These are phyloP conservation scores for Smittium mucronatum DNA, from an alignment of 371 early-diverging fungal species.

Conservation along the genomic window DNA sequence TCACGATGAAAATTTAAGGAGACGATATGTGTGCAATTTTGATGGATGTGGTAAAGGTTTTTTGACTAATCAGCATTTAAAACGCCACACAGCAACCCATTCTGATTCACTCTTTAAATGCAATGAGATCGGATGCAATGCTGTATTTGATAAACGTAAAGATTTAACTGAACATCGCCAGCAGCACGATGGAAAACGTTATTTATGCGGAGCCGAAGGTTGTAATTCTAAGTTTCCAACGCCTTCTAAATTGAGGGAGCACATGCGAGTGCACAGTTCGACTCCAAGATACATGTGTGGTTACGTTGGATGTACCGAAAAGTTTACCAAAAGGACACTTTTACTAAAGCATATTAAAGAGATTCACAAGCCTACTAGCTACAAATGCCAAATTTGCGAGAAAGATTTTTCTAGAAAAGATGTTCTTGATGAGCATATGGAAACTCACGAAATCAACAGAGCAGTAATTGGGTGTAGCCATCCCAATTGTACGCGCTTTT, in stretches of 20 bases:
- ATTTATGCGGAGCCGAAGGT: conserved; percentile 20
- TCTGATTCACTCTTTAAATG: conserved; percentile 13
- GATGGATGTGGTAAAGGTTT: conserved; percentile 18
- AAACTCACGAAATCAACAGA: conserved; percentile 31
- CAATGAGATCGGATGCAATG: conserved; percentile 14
- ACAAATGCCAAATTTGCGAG: conserved; percentile 27
- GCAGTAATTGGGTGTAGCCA: conserved; percentile 23
- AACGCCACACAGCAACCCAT: conserved; percentile 15
- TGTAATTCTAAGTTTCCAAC: conserved; percentile 25
- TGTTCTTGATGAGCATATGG: conserved; percentile 23
- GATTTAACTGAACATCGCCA: conserved; percentile 20
- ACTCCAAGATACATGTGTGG: conserved; percentile 29
- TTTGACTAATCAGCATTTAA: conserved; percentile 24
- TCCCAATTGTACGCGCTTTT: conserved; percentile 28
- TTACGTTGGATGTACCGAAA: conserved; percentile 17
- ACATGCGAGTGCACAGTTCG: conserved; percentile 17
- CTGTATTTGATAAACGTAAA: conserved; percentile 20
- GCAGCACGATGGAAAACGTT: conserved; percentile 24
- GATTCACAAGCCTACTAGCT: conserved; percentile 19
- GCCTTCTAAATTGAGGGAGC: conserved; percentile 31
- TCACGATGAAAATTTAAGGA: conserved; percentile 6
- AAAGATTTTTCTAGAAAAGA: conserved; percentile 29
- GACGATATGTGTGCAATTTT: conserved; percentile 16
- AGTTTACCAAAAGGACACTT: conserved; percentile 34
- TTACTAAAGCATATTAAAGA: conserved; percentile 35